A percentile compares a stretch with the other conserved stretches of the same genome.
These are phyloP conservation scores for Corynespora cassiicola DNA, from an alignment of 2,329 filamentous ascomycete species.

Conservation along the genomic window DNA sequence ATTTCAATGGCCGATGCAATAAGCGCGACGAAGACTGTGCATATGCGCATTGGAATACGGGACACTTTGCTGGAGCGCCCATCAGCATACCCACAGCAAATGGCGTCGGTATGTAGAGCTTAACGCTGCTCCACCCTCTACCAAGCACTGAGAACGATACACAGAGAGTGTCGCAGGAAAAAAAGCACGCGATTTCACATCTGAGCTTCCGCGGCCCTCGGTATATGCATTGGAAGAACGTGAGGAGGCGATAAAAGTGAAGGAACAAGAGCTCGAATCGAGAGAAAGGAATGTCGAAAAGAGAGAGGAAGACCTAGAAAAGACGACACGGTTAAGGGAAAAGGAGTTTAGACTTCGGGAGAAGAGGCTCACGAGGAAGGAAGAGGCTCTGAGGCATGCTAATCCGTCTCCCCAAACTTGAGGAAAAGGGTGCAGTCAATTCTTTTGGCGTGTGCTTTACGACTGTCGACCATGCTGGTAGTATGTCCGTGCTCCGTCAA, in stretches of 20 bases:
- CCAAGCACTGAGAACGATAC: too few relatives aligned
- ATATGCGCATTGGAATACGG: slow-evolving; percentile 13
- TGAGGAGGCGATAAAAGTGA: background rate
- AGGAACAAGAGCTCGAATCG: background rate
- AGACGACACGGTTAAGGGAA: slow-evolving; percentile 2
- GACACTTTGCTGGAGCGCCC: slow-evolving; percentile 7
- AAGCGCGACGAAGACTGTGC: slow-evolving; percentile 10
- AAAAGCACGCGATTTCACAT: slow-evolving; percentile 3
- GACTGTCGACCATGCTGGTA: too few relatives aligned
- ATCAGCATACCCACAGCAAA: slow-evolving; percentile 1
- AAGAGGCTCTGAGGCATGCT: background rate
- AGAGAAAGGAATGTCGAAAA: background rate
- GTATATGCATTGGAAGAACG: background rate
- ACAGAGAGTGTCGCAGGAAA: slow-evolving; percentile 5
- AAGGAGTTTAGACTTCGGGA: slow-evolving; percentile 3
- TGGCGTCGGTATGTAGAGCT: background rate
- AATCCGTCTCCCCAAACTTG: too few relatives aligned
- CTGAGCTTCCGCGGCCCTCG: background rate
- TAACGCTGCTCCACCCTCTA: too few relatives aligned
- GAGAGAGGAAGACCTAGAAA: background rate
- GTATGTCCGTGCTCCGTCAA: too few relatives aligned
- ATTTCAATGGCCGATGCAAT: slow-evolving; percentile 5
- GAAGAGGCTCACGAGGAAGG: slow-evolving; percentile 4
- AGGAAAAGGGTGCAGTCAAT: too few relatives aligned
- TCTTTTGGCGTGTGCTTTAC: too few relatives aligned